Base-by-base conservation (phyloP, 495 filamentous ascomycete genomes). In the Hyaloscypha variabilis region DNA sequence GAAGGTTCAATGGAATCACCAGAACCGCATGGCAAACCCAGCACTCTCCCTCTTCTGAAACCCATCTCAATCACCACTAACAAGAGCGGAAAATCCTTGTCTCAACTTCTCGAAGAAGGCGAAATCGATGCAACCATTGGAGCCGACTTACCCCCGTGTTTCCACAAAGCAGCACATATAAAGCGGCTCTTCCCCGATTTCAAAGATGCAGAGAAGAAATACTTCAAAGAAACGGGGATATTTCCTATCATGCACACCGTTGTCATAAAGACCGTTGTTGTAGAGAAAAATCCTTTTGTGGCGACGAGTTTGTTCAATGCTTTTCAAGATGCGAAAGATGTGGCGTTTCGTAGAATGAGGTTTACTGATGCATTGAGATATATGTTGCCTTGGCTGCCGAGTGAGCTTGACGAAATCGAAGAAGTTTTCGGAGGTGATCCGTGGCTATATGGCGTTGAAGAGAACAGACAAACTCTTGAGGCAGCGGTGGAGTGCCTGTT, bases 181-280 rank as follows among this genome's bases (percentile, higher is more conserved):
- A 56, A 60, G 26, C 70, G 71, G 3, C 63, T 81, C 42, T 79
- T 79, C 57, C 76, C 77, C 1, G 67, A 81, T 63, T 74, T 78
- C 65, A 75, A 74, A 58, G 71, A 73, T 29, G 74, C 70, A 6
- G 77, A 79, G 66, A 74, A 69, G 58, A 63, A 68, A 19, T 81
- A 79, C 61, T 81, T 69, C 67, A 67, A 70, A 55, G 24, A 67
- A 29, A 76, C 69, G 13, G 75, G 76, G 19, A 76, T 79, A 19
- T 81, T 79, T 64, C 78, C 77, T 13, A 79, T 79, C 62, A 79
- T 81, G 78, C 78, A 79, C 66, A 25, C 73, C 2, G 72, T 79
- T 19, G 77, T 67, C 21, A 63, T 81, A 11, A 62, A 69, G 30
- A 39, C 74, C 8, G 70, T 71, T 59, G 53, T 74, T 29, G 72